Conservation (phyloP, 2,329 filamentous ascomycete species). For the Neonectria faginata region DNA sequence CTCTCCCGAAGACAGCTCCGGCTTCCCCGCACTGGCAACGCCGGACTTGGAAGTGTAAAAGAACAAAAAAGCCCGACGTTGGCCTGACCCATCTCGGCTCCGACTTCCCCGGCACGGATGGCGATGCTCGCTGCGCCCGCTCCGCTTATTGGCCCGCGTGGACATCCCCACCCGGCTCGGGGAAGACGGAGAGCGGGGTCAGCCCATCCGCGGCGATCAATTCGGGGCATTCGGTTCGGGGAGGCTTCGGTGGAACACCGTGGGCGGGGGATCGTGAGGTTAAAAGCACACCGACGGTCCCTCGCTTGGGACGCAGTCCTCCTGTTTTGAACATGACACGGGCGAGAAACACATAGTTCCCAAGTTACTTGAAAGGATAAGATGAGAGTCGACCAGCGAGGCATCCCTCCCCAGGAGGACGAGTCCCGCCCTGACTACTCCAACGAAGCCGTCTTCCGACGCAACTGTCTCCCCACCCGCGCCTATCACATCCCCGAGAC, state of each 20-base stretch:
- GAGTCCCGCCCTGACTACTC: conserved; percentile 58
- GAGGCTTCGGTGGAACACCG: conserved; percentile 12
- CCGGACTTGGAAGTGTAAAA: not conserved
- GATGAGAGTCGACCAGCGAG: conserved; percentile 41
- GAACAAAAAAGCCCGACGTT: not conserved
- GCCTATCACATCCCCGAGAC: conserved; percentile 65
- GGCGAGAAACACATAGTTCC: not conserved
- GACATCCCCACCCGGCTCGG: conserved; percentile 15
- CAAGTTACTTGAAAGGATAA: conserved; percentile 14
- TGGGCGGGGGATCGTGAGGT: conserved; percentile 10
- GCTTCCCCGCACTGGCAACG: not conserved
- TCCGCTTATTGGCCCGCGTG: conserved; percentile 19
- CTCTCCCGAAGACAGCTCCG: not conserved
- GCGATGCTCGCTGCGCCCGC: not conserved
- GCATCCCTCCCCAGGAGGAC: conserved; percentile 51
- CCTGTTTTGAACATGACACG: conserved; percentile 1
- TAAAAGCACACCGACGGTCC: conserved; percentile 16
- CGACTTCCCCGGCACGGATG: conserved; percentile 20
- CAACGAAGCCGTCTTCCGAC: conserved; percentile 64
- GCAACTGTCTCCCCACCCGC: conserved; percentile 64
- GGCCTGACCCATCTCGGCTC: conserved; percentile 18
- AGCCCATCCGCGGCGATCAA: conserved; percentile 13
- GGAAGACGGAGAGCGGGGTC: conserved; percentile 25
- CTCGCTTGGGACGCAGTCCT: not conserved
- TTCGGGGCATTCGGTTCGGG: not conserved